These are phyloP conservation scores for Dendrobium nobile DNA, from an alignment of 106 monocot genomes.

Conservation along the genomic window DNA sequence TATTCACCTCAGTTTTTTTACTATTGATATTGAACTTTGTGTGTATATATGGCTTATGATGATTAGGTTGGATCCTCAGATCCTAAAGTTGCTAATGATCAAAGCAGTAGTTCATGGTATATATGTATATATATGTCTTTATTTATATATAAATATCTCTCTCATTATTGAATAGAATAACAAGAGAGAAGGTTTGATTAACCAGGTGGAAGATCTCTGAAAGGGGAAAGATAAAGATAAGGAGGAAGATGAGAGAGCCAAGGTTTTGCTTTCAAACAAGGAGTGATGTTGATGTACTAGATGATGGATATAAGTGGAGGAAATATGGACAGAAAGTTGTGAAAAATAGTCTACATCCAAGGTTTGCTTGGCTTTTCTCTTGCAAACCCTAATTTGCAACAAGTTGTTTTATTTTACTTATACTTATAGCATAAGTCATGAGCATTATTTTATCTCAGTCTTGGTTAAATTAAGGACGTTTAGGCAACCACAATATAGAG, in stretches of 20 bases:
- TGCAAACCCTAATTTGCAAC: slow-evolving; percentile 4
- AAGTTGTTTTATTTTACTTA: too few species aligned
- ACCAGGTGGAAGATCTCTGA: slow-evolving; percentile 52
- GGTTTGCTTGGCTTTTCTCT: slow-evolving; percentile 18
- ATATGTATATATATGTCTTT: not conserved
- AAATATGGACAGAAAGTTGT: slow-evolving; percentile 86
- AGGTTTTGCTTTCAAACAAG: slow-evolving; percentile 86
- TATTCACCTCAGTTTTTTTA: too few species aligned
- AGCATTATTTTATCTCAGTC: too few species aligned
- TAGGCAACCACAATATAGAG: too few species aligned
- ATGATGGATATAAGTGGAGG: slow-evolving; percentile 83
- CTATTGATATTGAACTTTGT: too few species aligned
- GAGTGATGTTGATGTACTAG: slow-evolving; percentile 71
- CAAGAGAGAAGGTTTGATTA: not conserved
- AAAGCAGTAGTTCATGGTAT: slow-evolving; percentile 7
- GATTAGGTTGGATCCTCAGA: not conserved
- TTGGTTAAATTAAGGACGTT: too few species aligned
- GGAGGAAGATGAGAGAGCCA: slow-evolving; percentile 72
- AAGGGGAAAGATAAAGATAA: slow-evolving; percentile 56
- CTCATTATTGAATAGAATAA: not conserved
- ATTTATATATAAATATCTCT: not conserved
- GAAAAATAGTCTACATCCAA: slow-evolving; percentile 79
- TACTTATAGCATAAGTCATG: too few species aligned
- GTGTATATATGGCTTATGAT: not conserved
- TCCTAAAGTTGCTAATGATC: not conserved